phyloP scores from a whole-genome alignment of 1,139 yeast genomes.

The Eremothecium coryli region DNA sequence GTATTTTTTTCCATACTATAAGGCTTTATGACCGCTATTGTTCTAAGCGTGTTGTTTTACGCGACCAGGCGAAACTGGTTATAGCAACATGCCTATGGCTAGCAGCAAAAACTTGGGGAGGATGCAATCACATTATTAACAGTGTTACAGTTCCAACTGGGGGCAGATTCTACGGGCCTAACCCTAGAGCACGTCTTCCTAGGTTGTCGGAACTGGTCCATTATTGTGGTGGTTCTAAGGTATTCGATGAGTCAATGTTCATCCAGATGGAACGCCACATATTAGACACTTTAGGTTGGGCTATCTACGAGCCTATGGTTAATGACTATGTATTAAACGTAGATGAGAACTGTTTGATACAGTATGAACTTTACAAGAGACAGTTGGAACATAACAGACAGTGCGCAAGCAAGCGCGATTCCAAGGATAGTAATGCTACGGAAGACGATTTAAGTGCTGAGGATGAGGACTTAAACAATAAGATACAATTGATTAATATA shows the following conservation, averaged over 20 bases:
- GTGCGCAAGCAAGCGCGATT: slow-evolving; percentile 18
- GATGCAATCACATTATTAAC: slow-evolving; percentile 59
- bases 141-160: slow-evolving; percentile 41
- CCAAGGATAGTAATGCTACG: slow-evolving; percentile 26
- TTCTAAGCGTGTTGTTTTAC: slow-evolving; percentile 51
- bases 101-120: slow-evolving; percentile 57
- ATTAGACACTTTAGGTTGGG: slow-evolving; percentile 53
- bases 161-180: slow-evolving; percentile 55
- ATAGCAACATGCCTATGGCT: slow-evolving; percentile 62
- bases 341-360: slow-evolving; percentile 34
- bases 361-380: slow-evolving; percentile 32
- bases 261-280: slow-evolving; percentile 49
- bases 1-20: slow-evolving; percentile 50
- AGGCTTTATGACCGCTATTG: slow-evolving; percentile 58
- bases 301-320: slow-evolving; percentile 47
- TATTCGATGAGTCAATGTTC: slow-evolving; percentile 52
- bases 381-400: slow-evolving; percentile 27
- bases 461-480: slow-evolving; percentile 24
- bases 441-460: slow-evolving; percentile 24
- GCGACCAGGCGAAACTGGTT: slow-evolving; percentile 54
- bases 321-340: slow-evolving; percentile 42
- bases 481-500: slow-evolving; percentile 27
- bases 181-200: slow-evolving; percentile 57
- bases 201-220: slow-evolving; percentile 53
- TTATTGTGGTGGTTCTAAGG: slow-evolving; percentile 47